A percentile compares a stretch with the other conserved stretches of the same genome.
phyloP scores from a whole-genome alignment of 257 asterid genomes.

The Echium plantagineum region DNA sequence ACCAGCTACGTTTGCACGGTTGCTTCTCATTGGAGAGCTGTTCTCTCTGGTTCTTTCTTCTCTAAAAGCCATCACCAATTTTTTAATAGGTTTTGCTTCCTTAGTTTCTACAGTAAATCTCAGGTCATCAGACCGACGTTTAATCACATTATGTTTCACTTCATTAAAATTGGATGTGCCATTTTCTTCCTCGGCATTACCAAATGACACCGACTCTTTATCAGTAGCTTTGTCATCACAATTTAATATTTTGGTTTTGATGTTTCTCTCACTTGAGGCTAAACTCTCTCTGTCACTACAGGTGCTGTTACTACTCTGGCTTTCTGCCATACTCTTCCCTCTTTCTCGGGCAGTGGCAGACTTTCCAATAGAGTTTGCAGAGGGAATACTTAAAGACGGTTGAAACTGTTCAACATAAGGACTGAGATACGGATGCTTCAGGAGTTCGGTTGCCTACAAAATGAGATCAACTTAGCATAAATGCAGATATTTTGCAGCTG shows the following conservation, averaged over 20 bases:
- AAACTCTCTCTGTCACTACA: constrained; percentile 85
- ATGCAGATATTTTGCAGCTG: background rate
- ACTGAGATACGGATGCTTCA: constrained; percentile 73
- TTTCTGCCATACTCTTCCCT: constrained; percentile 60
- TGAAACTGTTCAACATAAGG: constrained; percentile 40
- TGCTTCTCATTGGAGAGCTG: constrained; percentile 72
- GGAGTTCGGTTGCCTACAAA: constrained; percentile 70
- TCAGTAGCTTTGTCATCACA: constrained; percentile 30
- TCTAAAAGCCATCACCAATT: constrained; percentile 64
- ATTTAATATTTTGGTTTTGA: constrained; percentile 16
- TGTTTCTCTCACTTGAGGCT: constrained; percentile 40
- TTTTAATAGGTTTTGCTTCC: constrained; percentile 55
- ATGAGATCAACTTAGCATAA: background rate
- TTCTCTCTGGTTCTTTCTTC: constrained; percentile 76
- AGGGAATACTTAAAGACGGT: background rate
- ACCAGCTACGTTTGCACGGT: constrained; percentile 30
- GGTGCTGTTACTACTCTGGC: constrained; percentile 92
- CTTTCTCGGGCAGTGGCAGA: constrained; percentile 24
- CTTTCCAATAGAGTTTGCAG: constrained; percentile 30
- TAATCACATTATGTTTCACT: constrained; percentile 27
- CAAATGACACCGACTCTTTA: constrained; percentile 28
- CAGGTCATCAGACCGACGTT: constrained; percentile 25
- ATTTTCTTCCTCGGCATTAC: constrained; percentile 26
- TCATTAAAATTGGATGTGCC: constrained; percentile 16
- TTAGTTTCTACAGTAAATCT: constrained; percentile 31